Percentiles rank a stretch among this genome's conserved stretches.
phyloP scores from a whole-genome alignment of 306 rosid species.

The Rosa multiflora region DNA sequence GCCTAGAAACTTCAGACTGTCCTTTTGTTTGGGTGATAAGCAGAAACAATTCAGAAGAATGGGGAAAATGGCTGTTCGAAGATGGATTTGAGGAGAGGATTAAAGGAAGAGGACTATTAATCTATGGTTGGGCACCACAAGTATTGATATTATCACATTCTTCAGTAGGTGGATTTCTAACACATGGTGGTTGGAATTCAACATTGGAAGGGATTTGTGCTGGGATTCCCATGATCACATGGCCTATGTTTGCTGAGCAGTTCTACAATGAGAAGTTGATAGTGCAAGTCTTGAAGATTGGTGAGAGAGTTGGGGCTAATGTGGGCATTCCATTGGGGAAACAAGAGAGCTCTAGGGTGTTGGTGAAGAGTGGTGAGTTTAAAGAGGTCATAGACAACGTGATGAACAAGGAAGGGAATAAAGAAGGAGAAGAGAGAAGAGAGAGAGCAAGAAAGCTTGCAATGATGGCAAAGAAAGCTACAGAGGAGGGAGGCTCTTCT shows the following conservation, averaged over 20 bases:
- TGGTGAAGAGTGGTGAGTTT: neutral
- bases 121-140: conserved; percentile 51
- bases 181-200: conserved; percentile 28
- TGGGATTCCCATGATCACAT: conserved; percentile 51
- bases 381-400: no score
- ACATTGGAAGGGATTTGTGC: conserved; percentile 42
- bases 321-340: conserved; percentile 19
- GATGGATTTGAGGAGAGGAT: conserved; percentile 44
- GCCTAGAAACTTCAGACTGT: conserved; percentile 20
- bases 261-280: conserved; percentile 2
- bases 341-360: neutral
- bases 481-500: conserved; percentile 57
- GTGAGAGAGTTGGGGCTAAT: conserved; percentile 37
- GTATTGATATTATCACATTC: conserved; percentile 39
- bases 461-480: conserved; percentile 46
- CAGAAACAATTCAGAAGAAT: conserved; percentile 3
- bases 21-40: conserved; percentile 29
- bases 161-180: conserved; percentile 41
- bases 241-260: conserved; percentile 47
- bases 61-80: conserved; percentile 45
- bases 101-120: conserved; percentile 28
- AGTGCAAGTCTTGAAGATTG: no score
- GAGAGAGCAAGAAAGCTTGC: conserved; percentile 18
- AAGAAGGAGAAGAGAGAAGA: neutral
- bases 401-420: neutral